Base-by-base conservation (phyloP, 148 eudicot genomes). In the Arctostaphylos glauca region DNA sequence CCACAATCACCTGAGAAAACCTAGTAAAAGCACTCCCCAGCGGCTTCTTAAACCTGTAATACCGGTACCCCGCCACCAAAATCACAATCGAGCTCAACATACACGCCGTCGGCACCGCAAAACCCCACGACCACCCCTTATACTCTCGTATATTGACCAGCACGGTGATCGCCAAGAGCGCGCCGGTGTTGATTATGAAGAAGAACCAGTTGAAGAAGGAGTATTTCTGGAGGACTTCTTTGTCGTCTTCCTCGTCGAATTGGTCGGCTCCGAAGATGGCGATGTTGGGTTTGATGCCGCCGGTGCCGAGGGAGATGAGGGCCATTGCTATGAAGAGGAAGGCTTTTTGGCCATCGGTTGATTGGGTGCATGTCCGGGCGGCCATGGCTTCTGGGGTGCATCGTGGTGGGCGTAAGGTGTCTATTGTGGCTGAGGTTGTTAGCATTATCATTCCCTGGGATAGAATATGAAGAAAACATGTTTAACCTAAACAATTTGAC, bases 181-280 rank as follows among this genome's bases (percentile, higher is more conserved):
- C 92, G 5, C 92, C 92, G 87, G 84, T 88, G 87, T 90, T 90
- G 82, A 90, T 88, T 72, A 87, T 90, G 47, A 88, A 90, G 85
- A 90, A 90, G 83, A 90, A 90, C 92, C 92, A 90, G 56, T 88
- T 90, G 83, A 90, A 90, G 74, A 90, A 90, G 0, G 91, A 78
- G 46, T 85, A 87, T 58, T 90, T 90, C 71, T 90, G 87, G 15
- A 47, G 48, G 13, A 76, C 86, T 79, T 90, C 92, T 31, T 79
- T 82, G 2, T 82, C 76, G 21, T 90, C 92, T 3, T 83, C 52
- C 44, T 88, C 89, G 44, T 88, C 91, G 47, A 90, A 90, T 52
- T 90, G 92, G 80, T 90, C 92, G 1, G 92, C 92, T 1, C 92
- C 91, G 48, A 90, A 88, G 31, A 89, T 84, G 41, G 92, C 88